phyloP scores from a whole-genome alignment of 1,284 basidiomycete species.

The Xerocomus cyaneibrunnescens region DNA sequence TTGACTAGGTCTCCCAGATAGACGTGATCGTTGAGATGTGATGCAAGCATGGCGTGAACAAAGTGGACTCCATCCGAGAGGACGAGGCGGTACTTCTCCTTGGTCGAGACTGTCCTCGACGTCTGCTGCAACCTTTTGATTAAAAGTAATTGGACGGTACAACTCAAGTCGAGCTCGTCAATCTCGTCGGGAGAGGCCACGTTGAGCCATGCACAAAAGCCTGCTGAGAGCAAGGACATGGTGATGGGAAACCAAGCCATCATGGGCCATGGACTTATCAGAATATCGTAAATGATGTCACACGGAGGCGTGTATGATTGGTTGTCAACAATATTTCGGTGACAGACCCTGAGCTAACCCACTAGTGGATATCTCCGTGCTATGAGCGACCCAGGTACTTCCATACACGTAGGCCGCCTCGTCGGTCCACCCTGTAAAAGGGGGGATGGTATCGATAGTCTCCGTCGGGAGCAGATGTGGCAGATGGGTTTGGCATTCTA shows the following conservation, averaged over 20 bases:
- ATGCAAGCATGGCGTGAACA: constrained; percentile 93
- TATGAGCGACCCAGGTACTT: no score
- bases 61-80: constrained; percentile 82
- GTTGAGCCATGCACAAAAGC: constrained; percentile 54
- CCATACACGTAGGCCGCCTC: no score
- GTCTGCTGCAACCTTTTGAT: constrained; percentile 71
- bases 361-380: no score
- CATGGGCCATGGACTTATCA: no score
- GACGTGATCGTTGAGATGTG: constrained; percentile 83
- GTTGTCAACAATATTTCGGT: no score
- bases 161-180: constrained; percentile 53
- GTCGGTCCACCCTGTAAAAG: no score
- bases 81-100: constrained; percentile 70
- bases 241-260: background rate
- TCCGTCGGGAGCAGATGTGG: no score
- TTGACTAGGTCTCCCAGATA: constrained; percentile 69
- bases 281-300: no score
- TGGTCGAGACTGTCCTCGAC: constrained; percentile 35
- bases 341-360: no score
- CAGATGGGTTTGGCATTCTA: no score
- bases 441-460: no score
- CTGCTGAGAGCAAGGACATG: constrained; percentile 23
- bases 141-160: constrained; percentile 78
- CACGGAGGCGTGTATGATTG: no score
- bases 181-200: constrained; percentile 49